Base-by-base conservation (phyloP, 768 basidiomycete genomes). In the Calocybe cyanea region DNA sequence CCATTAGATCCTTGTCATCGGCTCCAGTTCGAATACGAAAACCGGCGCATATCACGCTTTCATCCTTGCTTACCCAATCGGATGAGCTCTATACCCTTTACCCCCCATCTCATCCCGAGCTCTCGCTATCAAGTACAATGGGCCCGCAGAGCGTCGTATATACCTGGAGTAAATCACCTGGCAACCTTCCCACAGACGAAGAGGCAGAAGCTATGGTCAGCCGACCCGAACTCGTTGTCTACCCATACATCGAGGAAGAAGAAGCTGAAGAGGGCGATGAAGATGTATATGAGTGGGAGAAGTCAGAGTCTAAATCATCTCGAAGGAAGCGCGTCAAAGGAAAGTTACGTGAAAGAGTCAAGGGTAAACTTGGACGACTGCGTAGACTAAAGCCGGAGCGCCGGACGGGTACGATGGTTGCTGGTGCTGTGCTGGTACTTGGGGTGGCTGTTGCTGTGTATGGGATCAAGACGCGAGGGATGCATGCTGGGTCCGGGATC, bases 71-170 rank as follows among this genome's bases (percentile, higher is more conserved):
- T 17, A 59, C 57, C 4, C 69, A 69, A 20, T 73, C 87, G 1
- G 85, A 88, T 54, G 69, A 64, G 7, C 77, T 91, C 10, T 78
- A 75, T 39, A 52, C 59, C n/a, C 52, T 57, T 15, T 84, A 75
- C 60, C 85, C 87, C 3, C 84, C 85, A 2, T 67, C 72, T 1
- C 74, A 84, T 41, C 73, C 81, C 8, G 66, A 61, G 0, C 66
- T 91, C 10, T 58, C 52, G 2, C 65, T 87, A 13, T 63, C 73
- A 5, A 65, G 69, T 21, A 86, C 86, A 38, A 80, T 92, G 76
- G 89, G 89, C 7, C 86, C 85, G 1, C 81, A 85, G 55, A 89
- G 86, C 56, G 85, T 78, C 30, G 68, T 88, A 41, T 78, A 74
- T 59, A 90, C 89, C 7, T 92, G 87, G 87, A 77, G 74, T 14